Base-by-base conservation (phyloP, 176 grass and related monocot genomes). In the Oryza officinalis region DNA sequence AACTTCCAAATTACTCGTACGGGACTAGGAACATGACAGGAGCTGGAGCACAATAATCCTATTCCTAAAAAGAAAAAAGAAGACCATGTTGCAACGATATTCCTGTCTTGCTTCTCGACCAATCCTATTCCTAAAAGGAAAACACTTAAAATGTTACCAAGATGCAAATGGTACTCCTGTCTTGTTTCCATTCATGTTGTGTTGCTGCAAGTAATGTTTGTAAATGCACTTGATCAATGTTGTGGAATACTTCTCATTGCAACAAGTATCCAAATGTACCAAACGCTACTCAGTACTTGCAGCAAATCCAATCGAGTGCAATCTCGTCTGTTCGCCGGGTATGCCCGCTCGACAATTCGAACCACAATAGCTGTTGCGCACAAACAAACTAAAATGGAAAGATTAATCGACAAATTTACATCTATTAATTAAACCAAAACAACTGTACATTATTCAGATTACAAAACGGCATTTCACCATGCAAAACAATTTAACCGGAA, bases 371-470 rank as follows among this genome's bases (percentile, higher is more conserved):
- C 49, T 35, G 18, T 63, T 41, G 22, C 50, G n/a, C 52, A 59
- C 15, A 57, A 57, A 59, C 20, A 59, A n/a, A 15, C 23, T 5
- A 41, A 26, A 13, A 17, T 37, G 25, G 27, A 20, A 66, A 75
- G 27, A 57, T 57, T 27, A 70, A 49, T 72, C n/a, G 8, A 67
- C 33, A 77, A 81, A 77, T 87, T 80, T 76, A 76, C 77, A 87
- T 79, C 81, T 85, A 74, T 80, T 77, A n/a, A 78, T 85, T 82
- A 82, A 64, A n/a, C 22, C 69, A 73, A 81, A 76, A 80, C 52
- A n/a, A 43, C 85, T 94, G 69, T 86, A 91, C 88, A 94, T 94
- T 88, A 90, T 91, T 93, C 79, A 22, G 68, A 54, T 75, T 83
- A 80, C 77, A 88, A 86, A 90, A 69, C 57, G 37, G 37, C 37